Base-by-base conservation (phyloP, 75 land plant genomes). In the Chamaecyparis obtusa region DNA sequence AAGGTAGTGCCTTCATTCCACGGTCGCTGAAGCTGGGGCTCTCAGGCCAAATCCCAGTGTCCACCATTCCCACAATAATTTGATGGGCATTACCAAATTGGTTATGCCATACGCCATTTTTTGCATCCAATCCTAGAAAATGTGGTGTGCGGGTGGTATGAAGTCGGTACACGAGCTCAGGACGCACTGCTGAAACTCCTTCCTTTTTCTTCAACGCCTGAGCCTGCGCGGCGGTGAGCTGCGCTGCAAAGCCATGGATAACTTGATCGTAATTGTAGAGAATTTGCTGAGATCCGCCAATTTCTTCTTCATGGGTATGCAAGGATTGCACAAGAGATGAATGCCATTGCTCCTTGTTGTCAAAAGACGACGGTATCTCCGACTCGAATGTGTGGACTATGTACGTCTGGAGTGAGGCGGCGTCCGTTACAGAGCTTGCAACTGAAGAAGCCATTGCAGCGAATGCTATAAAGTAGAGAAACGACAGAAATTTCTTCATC, bases 1-100 rank as follows among this genome's bases (percentile, higher is more conserved):
- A 49, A 0, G 11, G 51, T 49, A 49, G 51, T 49, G 13, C 51
- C 51, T 49, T 10, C 10, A 49, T 9, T 51, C 94, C 95, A 0
- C 7, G 0, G 86, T 95, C 95, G 57, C 80, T 87, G 86, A 95
- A 95, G 89, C 95, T 93, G 44, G 87, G 90, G 72, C 91, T 90
- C 89, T 94, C 94, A 19, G 96, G 96, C 93, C 95, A 95, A 0
- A 95, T 90, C 16, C 96, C 99, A 36, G 96, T 93, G 87, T 97
- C 99, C 11, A 97, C 84, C 2, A 94, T 87, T 9, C 99, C 99
- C 17, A 97, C 91, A n/a, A 97, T 76, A 33, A 97, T 95, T 30
- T 93, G 94, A 13, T 86, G 86, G 84, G 87, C 85, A 15, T 36
- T 14, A 2, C 14, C 4, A 16, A 39, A 30, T 3, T 35, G 3